Conservation (phyloP, 2,329 filamentous ascomycete genomes). For the Aspergillus aculeatinus region DNA sequence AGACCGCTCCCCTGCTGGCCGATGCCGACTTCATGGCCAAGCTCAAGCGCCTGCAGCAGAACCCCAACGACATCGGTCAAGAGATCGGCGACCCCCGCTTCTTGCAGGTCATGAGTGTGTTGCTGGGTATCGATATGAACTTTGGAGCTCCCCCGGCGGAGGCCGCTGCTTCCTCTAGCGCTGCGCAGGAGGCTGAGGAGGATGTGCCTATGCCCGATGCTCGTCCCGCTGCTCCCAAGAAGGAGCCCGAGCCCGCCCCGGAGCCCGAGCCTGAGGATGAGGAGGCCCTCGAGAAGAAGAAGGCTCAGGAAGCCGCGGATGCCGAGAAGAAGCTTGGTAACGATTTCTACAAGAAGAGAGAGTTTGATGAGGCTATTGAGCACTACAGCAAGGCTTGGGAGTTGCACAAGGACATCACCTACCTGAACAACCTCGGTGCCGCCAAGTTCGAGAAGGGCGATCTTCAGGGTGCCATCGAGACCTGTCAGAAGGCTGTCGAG, state of each 20-base stretch:
- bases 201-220: slow-evolving; percentile 78
- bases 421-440: slow-evolving; percentile 93
- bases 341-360: slow-evolving; percentile 95
- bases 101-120: slow-evolving; percentile 87
- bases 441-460: slow-evolving; percentile 97
- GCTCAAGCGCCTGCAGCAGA: slow-evolving; percentile 74
- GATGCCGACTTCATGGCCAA: slow-evolving; percentile 89
- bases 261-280: slow-evolving; percentile 73
- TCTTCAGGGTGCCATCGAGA: slow-evolving; percentile 79
- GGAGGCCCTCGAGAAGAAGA: slow-evolving; percentile 77
- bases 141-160: slow-evolving; percentile 58
- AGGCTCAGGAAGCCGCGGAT: slow-evolving; percentile 89
- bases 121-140: slow-evolving; percentile 91
- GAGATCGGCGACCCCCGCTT: slow-evolving; percentile 88
- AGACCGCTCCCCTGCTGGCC: slow-evolving; percentile 77
- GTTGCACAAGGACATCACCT: slow-evolving; percentile 90
- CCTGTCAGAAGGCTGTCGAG: slow-evolving; percentile 83
- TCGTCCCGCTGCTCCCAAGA: slow-evolving; percentile 53
- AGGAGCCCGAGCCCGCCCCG: slow-evolving; percentile 60
- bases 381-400: slow-evolving; percentile 98
- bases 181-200: slow-evolving; percentile 58
- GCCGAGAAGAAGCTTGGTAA: slow-evolving; percentile 93
- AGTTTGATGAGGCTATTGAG: slow-evolving; percentile 90
- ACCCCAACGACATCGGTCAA: slow-evolving; percentile 74
- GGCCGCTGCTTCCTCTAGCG: slow-evolving; percentile 43